Percentiles rank a stretch among this genome's conserved stretches.
These are phyloP conservation scores for Pestalotiopsis sp. DNA, from an alignment of 2,329 filamentous ascomycete species.

Conservation along the genomic window DNA sequence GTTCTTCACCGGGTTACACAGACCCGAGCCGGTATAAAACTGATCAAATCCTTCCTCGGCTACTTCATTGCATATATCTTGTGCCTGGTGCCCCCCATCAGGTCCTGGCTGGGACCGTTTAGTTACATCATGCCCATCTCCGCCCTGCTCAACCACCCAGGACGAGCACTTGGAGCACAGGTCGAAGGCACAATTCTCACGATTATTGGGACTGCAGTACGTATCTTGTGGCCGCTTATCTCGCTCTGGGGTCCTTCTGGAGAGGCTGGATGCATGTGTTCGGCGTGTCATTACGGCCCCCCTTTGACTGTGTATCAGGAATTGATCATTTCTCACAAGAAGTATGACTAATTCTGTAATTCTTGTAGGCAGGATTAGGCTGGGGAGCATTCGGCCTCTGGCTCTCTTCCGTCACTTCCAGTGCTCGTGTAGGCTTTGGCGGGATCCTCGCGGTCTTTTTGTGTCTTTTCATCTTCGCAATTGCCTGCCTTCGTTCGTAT, in stretches of 20 bases:
- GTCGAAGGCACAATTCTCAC: constrained; percentile 58
- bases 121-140: constrained; percentile 60
- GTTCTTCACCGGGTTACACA: constrained; percentile 45
- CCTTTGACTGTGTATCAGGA: no score
- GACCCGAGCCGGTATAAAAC: constrained; percentile 53
- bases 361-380: constrained; percentile 47
- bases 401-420: constrained; percentile 52
- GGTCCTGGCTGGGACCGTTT: constrained; percentile 55
- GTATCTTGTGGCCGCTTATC: not conserved
- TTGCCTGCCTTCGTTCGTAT: constrained; percentile 57
- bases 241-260: not conserved
- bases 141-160: constrained; percentile 60
- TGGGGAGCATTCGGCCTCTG: constrained; percentile 59
- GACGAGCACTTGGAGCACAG: constrained; percentile 58
- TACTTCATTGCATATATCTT: constrained; percentile 59
- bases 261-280: not conserved
- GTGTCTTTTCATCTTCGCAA: constrained; percentile 52
- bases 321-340: not conserved
- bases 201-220: constrained; percentile 49
- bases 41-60: constrained; percentile 57
- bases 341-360: not conserved
- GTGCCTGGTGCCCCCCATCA: constrained; percentile 52
- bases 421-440: constrained; percentile 51
- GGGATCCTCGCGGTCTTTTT: constrained; percentile 60
- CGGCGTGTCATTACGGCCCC: no score